phyloP scores from a whole-genome alignment of 441 rosid species.

The Geranium incanum region DNA sequence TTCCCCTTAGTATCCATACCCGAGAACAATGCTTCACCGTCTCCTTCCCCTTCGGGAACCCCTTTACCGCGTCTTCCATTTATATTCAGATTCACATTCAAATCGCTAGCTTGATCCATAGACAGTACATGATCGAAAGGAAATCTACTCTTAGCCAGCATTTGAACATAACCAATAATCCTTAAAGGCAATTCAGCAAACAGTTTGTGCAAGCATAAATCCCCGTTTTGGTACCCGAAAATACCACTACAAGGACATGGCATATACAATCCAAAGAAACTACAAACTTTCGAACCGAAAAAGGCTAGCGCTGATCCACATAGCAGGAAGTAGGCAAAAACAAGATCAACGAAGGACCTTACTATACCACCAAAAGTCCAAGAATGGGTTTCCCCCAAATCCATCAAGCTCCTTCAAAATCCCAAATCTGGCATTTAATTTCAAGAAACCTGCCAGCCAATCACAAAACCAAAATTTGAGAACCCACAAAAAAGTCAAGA shows the following conservation, averaged over 20 bases:
- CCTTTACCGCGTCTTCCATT: slow-evolving; percentile 14
- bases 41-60: not conserved
- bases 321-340: slow-evolving; percentile 43
- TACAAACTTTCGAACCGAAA: slow-evolving; percentile 29
- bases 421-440: not conserved
- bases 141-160: slow-evolving; percentile 25
- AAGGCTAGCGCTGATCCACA: slow-evolving; percentile 34
- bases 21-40: slow-evolving; percentile 20
- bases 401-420: slow-evolving; percentile 26
- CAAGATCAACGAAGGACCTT: slow-evolving; percentile 42
- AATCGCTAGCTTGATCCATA: slow-evolving; percentile 23
- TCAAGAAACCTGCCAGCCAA: not conserved
- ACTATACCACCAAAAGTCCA: slow-evolving; percentile 39
- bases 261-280: slow-evolving; percentile 27
- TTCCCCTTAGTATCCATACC: slow-evolving; percentile 38
- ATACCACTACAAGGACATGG: slow-evolving; percentile 43
- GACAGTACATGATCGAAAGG: slow-evolving; percentile 26
- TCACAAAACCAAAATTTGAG: slow-evolving; percentile 8
- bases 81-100: not conserved
- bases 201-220: slow-evolving; percentile 34
- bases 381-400: slow-evolving; percentile 20
- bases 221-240: slow-evolving; percentile 26
- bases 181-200: slow-evolving; percentile 38
- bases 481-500: slow-evolving; percentile 5
- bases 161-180: slow-evolving; percentile 28